Evolutionary conservation across 2,329 filamentous ascomycete species (phyloP).

Genomic region (Aspergillus amoenus): DNA sequence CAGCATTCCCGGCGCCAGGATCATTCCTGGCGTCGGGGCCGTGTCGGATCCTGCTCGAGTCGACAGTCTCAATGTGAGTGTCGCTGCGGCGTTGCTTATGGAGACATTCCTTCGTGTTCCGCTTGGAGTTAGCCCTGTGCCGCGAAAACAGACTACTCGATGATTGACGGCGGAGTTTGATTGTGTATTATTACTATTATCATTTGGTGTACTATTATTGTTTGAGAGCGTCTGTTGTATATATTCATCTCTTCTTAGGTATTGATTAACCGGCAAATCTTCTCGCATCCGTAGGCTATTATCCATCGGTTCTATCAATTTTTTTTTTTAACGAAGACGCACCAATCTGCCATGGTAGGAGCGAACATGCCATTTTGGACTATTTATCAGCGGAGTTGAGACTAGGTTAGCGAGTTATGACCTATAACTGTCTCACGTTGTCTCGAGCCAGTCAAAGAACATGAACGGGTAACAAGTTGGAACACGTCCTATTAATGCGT

Average conservation of each 20-base stretch:
- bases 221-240: not conserved
- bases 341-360: too few species aligned
- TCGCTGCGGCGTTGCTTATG: constrained; percentile 73
- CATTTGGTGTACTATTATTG: not conserved
- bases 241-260: not conserved
- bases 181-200: not conserved
- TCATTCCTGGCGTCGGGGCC: constrained; percentile 39
- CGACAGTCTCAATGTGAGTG: constrained; percentile 91
- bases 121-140: constrained; percentile 24
- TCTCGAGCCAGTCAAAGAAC: not conserved
- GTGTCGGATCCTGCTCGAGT: constrained; percentile 54
- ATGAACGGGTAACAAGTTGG: not conserved
- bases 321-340: too few species aligned
- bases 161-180: not conserved
- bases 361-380: not conserved
- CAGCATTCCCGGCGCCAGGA: constrained; percentile 59
- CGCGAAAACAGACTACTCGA: constrained; percentile 15
- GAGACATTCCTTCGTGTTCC: constrained; percentile 40
- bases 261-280: not conserved
- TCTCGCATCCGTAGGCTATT: not conserved
- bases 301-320: too few species aligned
- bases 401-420: not conserved
- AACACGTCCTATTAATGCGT: not conserved
- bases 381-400: not conserved
- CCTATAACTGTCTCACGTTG: not conserved